phyloP scores from a whole-genome alignment of 345 rosid genomes.

The Punica granatum region DNA sequence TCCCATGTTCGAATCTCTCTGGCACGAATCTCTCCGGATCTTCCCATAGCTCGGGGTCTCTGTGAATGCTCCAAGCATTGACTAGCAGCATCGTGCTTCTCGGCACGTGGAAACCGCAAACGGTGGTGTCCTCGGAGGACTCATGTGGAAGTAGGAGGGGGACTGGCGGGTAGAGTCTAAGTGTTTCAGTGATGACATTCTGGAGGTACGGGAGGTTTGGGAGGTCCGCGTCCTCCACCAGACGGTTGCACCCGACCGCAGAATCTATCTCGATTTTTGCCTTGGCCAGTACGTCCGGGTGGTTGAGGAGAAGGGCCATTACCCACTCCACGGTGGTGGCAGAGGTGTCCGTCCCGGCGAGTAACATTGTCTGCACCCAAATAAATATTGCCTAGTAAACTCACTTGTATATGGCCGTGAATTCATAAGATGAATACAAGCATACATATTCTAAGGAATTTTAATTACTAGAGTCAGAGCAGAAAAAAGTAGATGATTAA shows the following conservation, averaged over 20 bases:
- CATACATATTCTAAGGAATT: too few relatives aligned
- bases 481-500: too few relatives aligned
- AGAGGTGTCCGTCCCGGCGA: constrained; percentile 10
- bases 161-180: constrained; percentile 11
- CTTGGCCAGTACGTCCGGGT: constrained; percentile 6
- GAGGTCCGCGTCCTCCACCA: constrained; percentile 12
- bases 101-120: constrained; percentile 22
- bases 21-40: constrained; percentile 17
- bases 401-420: not conserved
- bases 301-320: constrained; percentile 7
- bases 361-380: not conserved
- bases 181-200: constrained; percentile 17
- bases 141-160: constrained; percentile 16
- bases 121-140: constrained; percentile 19
- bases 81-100: constrained; percentile 28
- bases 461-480: too few relatives aligned
- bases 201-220: constrained; percentile 13
- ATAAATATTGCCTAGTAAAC: not conserved
- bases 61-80: constrained; percentile 28
- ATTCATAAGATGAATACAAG: not conserved
- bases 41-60: constrained; percentile 18
- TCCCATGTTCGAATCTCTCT: constrained; percentile 10
- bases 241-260: constrained; percentile 3
- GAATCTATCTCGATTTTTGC: constrained; percentile 12
- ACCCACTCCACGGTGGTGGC: constrained; percentile 12